Base-by-base conservation (phyloP, 2,329 filamentous ascomycete species). In the Camillea tinctor region DNA sequence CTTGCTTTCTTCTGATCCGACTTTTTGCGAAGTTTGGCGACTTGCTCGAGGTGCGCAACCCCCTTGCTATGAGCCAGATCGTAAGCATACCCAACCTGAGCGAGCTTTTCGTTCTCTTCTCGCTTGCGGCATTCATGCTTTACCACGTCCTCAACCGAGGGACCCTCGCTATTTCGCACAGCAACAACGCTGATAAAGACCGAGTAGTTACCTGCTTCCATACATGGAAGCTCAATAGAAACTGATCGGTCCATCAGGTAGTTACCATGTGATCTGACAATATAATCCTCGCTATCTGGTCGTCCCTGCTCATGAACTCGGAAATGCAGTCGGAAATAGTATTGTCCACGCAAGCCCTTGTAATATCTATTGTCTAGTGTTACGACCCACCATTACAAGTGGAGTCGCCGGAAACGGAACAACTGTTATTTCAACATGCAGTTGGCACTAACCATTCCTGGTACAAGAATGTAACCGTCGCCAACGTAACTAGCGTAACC, bases 361-460 rank as follows among this genome's bases (percentile, higher is more conserved):
- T 86, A 89, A 69, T 88, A 89, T 21, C 86, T 78, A 30, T 79
- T 77, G 67, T 89, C 85, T n/a, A n/a, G n/a, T n/a, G n/a, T n/a
- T n/a, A n/a, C n/a, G n/a, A n/a, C n/a, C n/a, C n/a, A n/a, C n/a
- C n/a, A n/a, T n/a, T n/a, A n/a, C n/a, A n/a, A n/a, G n/a, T n/a
- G n/a, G n/a, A n/a, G n/a, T n/a, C n/a, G n/a, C n/a, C n/a, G n/a
- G n/a, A n/a, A n/a, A n/a, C n/a, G n/a, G n/a, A n/a, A n/a, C n/a
- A n/a, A n/a, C n/a, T n/a, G n/a, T n/a, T n/a, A n/a, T n/a, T n/a
- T n/a, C n/a, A n/a, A n/a, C n/a, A n/a, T n/a, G n/a, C n/a, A n/a
- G n/a, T n/a, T n/a, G n/a, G n/a, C n/a, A n/a, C n/a, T n/a, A n/a
- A n/a, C n/a, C n/a, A n/a, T n/a, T n/a, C n/a, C n/a, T n/a, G n/a